Evolutionary conservation across 148 eudicot species (phyloP).

Genomic region (Chenopodium album): DNA sequence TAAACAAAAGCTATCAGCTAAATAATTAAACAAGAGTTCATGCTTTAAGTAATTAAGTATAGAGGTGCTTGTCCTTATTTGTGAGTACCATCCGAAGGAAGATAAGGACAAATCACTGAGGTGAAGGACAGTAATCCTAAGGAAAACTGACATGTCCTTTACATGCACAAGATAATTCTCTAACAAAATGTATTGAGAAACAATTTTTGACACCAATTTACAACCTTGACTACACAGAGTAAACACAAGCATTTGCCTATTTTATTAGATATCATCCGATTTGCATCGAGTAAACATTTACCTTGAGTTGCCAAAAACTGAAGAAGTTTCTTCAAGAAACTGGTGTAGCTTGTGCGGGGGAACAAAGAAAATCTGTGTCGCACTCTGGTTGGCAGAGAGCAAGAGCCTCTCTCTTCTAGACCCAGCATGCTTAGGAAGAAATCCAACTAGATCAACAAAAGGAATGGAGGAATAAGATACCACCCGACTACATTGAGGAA

Average conservation of each 20-base stretch:
- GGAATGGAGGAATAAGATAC: slow-evolving; percentile 1
- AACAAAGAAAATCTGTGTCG: slow-evolving; percentile 90
- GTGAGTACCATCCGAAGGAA: not conserved
- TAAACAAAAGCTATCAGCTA: not conserved
- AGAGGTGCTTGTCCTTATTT: not conserved
- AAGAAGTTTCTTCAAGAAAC: slow-evolving; percentile 75
- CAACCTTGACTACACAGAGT: not conserved
- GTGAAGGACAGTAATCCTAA: not conserved
- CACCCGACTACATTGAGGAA: not conserved
- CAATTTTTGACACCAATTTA: not conserved
- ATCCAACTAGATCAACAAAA: slow-evolving; percentile 65
- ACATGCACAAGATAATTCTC: not conserved
- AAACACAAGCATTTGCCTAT: not conserved
- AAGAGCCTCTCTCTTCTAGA: slow-evolving; percentile 75
- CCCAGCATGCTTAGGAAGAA: slow-evolving; percentile 78
- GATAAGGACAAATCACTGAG: not conserved
- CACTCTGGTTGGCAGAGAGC: slow-evolving; percentile 57
- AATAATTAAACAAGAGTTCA: not conserved
- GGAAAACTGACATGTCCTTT: not conserved
- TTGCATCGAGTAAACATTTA: slow-evolving; percentile 22
- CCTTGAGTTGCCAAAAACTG: slow-evolving; percentile 69
- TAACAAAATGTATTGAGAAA: not conserved
- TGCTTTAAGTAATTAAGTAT: not conserved
- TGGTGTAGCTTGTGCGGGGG: slow-evolving; percentile 88
- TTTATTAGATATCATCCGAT: not conserved